Evolutionary conservation across 371 early-diverging fungal genomes (phyloP).

Genomic region (Mucor mucedo): DNA sequence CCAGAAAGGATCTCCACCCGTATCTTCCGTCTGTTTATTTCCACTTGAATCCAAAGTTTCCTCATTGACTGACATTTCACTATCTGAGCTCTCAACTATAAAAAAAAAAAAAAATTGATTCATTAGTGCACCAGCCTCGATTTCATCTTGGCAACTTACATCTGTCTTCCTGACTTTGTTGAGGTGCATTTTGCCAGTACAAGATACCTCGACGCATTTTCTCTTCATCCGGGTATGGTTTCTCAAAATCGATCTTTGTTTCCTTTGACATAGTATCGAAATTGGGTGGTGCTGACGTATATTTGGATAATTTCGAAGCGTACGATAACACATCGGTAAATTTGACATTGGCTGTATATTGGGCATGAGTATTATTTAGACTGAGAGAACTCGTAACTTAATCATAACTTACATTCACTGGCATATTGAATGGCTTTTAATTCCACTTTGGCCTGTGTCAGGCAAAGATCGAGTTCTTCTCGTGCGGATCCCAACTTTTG

Average conservation of each 20-base stretch:
- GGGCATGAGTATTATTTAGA: not conserved
- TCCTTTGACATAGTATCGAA: conserved; percentile 47
- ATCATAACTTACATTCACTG: conserved; percentile 32
- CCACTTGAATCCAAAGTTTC: conserved; percentile 26
- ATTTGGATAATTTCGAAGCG: conserved; percentile 55
- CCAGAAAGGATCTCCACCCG: conserved; percentile 51
- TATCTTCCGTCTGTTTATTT: conserved; percentile 33
- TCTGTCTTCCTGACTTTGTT: conserved; percentile 36
- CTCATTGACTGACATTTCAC: conserved; percentile 39
- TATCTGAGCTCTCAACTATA: conserved; percentile 50
- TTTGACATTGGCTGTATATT: conserved; percentile 43
- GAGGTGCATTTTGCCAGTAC: conserved; percentile 50
- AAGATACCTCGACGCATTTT: conserved; percentile 51
- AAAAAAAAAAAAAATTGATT: conserved; percentile 3
- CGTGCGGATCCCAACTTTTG: conserved; percentile 37
- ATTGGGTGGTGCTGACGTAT: conserved; percentile 55
- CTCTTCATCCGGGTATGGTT: conserved; percentile 61
- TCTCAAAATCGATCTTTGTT: conserved; percentile 51
- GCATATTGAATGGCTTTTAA: conserved; percentile 42
- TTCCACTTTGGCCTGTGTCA: conserved; percentile 43
- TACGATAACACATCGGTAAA: conserved; percentile 57
- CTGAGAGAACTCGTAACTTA: no score
- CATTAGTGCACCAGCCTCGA: not conserved
- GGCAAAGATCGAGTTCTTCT: conserved; percentile 35
- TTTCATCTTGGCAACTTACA: conserved; percentile 25